Percentiles rank a stretch among this genome's conserved stretches.
Evolutionary conservation across 805 yeast genomes (phyloP).

Genomic region (Candida sanyiensis): DNA sequence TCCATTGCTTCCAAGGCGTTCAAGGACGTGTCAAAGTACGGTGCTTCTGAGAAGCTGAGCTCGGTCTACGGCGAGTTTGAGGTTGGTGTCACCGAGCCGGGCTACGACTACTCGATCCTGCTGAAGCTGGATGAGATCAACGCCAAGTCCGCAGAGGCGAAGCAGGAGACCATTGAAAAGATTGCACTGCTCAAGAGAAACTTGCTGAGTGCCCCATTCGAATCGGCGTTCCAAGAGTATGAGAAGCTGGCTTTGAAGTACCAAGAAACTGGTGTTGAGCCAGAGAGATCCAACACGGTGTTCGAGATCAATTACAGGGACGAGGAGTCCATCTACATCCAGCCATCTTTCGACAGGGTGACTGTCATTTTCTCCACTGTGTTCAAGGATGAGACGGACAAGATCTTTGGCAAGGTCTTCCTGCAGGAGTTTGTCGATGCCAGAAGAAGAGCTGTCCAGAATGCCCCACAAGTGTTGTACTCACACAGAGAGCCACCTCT

Average conservation of each 20-base stretch:
- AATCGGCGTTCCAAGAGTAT: conserved; percentile 75
- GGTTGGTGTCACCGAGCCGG: conserved; percentile 49
- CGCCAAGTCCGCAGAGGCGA: conserved; percentile 39
- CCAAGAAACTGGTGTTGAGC: conserved; percentile 27
- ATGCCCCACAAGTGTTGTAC: conserved; percentile 95
- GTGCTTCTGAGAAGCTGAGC: conserved; percentile 49
- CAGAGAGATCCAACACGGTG: conserved; percentile 20
- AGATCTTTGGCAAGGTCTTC: conserved; percentile 81
- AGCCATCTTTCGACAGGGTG: conserved; percentile 92
- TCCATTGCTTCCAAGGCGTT: conserved; percentile 75
- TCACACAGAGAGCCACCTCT: conserved; percentile 90
- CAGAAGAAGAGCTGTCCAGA: conserved; percentile 89
- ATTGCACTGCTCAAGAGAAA: conserved; percentile 77
- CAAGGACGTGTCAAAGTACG: conserved; percentile 64
- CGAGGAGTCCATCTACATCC: conserved; percentile 83
- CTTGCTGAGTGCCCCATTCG: conserved; percentile 89
- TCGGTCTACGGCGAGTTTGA: conserved; percentile 43
- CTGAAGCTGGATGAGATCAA: conserved; percentile 49
- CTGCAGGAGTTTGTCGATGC: conserved; percentile 95
- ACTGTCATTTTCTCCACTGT: conserved; percentile 93
- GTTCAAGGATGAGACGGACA: conserved; percentile 95
- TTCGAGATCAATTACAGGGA: conserved; percentile 74
- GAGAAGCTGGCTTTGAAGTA: conserved; percentile 43
- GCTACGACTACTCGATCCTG: conserved; percentile 74
- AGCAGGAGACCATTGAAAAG: conserved; percentile 49